Evolutionary conservation across 1,284 basidiomycete genomes (phyloP), one percentile per base, ranked within the genome.

Genomic region (Ceratobasidium sp.): DNA sequence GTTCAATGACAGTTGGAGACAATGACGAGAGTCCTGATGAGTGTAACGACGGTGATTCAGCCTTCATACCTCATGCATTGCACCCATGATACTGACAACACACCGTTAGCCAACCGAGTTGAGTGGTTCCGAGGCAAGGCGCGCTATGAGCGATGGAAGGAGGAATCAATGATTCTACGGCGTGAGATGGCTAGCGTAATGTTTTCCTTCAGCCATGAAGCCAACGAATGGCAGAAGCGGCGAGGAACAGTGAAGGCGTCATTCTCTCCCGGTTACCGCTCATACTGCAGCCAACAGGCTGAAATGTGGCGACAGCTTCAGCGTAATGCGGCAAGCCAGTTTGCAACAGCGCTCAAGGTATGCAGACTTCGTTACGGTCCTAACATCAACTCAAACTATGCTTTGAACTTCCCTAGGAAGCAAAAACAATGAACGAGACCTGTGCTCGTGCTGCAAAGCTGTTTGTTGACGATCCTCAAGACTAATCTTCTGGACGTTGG

Each of bases 51-150:
- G 15, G 60, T 61, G 39, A 39, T n/a, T n/a, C n/a, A n/a, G n/a
- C n/a, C n/a, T n/a, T n/a, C n/a, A n/a, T n/a, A n/a, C n/a, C n/a
- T n/a, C n/a, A n/a, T n/a, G n/a, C n/a, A n/a, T n/a, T n/a, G n/a
- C n/a, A n/a, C n/a, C n/a, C n/a, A n/a, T n/a, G n/a, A n/a, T n/a
- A n/a, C n/a, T n/a, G n/a, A n/a, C n/a, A n/a, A n/a, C n/a, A n/a
- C n/a, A n/a, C n/a, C n/a, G n/a, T n/a, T 46, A 72, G 70, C 55
- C n/a, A 28, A 44, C 3, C 26, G 40, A 44, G 56, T 61, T 3
- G 70, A 72, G 28, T 72, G 70, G 70, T 72, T 72, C 42, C 33
- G 55, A 6, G 53, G 53, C 10, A n/a, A 55, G 46, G 44, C 55
- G 42, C 55, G 55, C 18, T 72, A 60, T n/a, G n/a, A n/a, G 7